Conservation (phyloP, 1,284 basidiomycete species). For the Ceratobasidium papillatum region DNA sequence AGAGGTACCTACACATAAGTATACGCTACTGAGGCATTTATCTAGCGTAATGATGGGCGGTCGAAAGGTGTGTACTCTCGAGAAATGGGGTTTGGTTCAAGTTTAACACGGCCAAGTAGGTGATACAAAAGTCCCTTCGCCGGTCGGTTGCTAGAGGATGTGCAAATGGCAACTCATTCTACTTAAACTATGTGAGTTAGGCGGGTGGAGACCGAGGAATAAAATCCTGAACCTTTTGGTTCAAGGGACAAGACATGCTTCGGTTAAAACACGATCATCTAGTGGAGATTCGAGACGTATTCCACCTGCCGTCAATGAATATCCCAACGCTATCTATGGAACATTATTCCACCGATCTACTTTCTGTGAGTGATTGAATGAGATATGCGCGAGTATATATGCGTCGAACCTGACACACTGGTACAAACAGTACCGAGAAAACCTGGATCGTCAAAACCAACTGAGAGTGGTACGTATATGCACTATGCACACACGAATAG, state of each 20-base stretch:
- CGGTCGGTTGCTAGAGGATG: neutral
- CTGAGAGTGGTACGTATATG: slow-evolving; percentile 14
- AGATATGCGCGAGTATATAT: neutral
- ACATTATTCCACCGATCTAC: slow-evolving; percentile 7
- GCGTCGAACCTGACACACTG: neutral
- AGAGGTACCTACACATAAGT: neutral
- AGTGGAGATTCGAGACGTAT: neutral
- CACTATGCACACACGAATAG: too few relatives aligned
- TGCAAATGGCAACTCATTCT: neutral
- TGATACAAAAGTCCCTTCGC: neutral
- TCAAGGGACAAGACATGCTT: slow-evolving; percentile 1
- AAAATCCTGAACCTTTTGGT: neutral
- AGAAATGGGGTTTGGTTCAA: too few relatives aligned
- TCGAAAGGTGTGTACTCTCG: neutral
- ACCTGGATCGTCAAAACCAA: slow-evolving; percentile 1
- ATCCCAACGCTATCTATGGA: neutral
- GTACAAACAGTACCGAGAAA: neutral
- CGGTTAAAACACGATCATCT: slow-evolving; percentile 8
- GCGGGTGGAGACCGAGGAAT: too few relatives aligned
- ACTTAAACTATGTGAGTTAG: slow-evolving; percentile 7
- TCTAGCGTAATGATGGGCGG: neutral
- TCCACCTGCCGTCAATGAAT: neutral
- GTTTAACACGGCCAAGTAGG: neutral
- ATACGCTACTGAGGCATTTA: neutral
- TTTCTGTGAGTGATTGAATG: neutral